A percentile compares a stretch with the other conserved stretches of the same genome.
Conservation (phyloP, 371 early-diverging fungal genomes). For the Capillidium rhysosporum region DNA sequence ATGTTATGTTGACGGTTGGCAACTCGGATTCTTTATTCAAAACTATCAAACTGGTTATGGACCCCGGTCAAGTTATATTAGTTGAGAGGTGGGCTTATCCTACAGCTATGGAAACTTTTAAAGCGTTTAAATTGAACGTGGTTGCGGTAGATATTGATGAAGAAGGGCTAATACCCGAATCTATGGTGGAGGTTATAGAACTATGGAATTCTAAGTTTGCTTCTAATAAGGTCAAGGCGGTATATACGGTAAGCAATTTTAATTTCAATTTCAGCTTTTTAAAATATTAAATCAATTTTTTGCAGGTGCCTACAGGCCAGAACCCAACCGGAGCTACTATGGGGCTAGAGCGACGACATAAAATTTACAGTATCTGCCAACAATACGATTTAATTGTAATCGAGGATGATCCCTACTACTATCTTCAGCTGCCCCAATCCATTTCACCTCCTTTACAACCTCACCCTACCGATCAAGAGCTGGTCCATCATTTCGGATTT, state of each 20-base stretch:
- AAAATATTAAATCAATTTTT: not conserved
- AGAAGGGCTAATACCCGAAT: slow-evolving; percentile 30
- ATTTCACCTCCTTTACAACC: not conserved
- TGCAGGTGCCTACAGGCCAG: slow-evolving; percentile 36
- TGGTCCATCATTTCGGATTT: not conserved
- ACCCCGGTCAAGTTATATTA: slow-evolving; percentile 34
- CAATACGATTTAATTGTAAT: slow-evolving; percentile 38
- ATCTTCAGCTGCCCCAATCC: slow-evolving; percentile 20
- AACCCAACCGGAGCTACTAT: slow-evolving; percentile 54
- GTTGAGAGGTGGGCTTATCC: slow-evolving; percentile 61
- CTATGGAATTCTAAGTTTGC: slow-evolving; percentile 12
- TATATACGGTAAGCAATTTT: slow-evolving; percentile 2
- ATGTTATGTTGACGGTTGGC: slow-evolving; percentile 29
- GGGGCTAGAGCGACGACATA: slow-evolving; percentile 30
- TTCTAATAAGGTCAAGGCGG: not conserved
- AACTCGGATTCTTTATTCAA: slow-evolving; percentile 39
- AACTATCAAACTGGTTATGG: slow-evolving; percentile 23
- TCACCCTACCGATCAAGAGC: not conserved
- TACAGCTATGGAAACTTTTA: slow-evolving; percentile 41
- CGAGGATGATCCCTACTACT: slow-evolving; percentile 70
- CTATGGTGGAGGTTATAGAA: slow-evolving; percentile 16
- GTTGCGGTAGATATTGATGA: slow-evolving; percentile 26
- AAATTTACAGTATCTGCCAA: slow-evolving; percentile 31
- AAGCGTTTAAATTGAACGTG: slow-evolving; percentile 30
- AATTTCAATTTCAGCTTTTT: not conserved